phyloP scores from a whole-genome alignment of 352 stramenopile genomes.

The Globisporangium cylindrosporum region DNA sequence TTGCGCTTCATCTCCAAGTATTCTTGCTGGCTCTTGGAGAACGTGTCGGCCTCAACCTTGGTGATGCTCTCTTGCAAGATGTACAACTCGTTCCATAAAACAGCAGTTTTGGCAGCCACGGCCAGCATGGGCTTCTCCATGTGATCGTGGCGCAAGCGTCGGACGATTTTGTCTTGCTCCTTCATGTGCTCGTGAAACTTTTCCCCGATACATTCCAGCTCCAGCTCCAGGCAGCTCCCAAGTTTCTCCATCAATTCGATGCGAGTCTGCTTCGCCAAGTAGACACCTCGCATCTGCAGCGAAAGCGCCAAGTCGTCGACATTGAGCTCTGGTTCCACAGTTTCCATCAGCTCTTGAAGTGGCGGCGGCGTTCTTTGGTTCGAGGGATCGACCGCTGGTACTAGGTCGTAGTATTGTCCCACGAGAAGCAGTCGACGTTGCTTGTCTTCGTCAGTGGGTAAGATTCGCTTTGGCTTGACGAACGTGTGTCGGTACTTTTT shows the following conservation, averaged over 20 bases:
- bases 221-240: conserved; percentile 51
- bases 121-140: conserved; percentile 34
- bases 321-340: conserved; percentile 60
- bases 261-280: conserved; percentile 56
- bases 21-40: conserved; percentile 35
- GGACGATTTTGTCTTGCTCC: conserved; percentile 52
- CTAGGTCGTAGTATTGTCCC: conserved; percentile 56
- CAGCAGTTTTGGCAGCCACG: conserved; percentile 31
- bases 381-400: conserved; percentile 20
- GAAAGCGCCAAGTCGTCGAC: conserved; percentile 62
- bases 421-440: conserved; percentile 37
- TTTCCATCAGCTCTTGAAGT: conserved; percentile 48
- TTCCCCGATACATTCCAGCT: conserved; percentile 61
- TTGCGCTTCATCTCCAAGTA: conserved; percentile 64
- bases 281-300: conserved; percentile 58
- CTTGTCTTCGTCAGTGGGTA: conserved; percentile 46
- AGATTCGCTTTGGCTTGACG: conserved; percentile 33
- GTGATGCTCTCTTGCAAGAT: conserved; percentile 45
- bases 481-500: conserved; percentile 53
- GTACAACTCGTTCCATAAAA: conserved; percentile 50
- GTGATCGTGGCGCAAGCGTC: conserved; percentile 48
- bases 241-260: conserved; percentile 55
- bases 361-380: conserved; percentile 16
- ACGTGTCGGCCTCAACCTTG: conserved; percentile 33
- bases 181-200: conserved; percentile 73